Evolutionary conservation across 2,329 filamentous ascomycete genomes (phyloP), one percentile per base, ranked within the genome.

Genomic region (Colletotrichum horii): DNA sequence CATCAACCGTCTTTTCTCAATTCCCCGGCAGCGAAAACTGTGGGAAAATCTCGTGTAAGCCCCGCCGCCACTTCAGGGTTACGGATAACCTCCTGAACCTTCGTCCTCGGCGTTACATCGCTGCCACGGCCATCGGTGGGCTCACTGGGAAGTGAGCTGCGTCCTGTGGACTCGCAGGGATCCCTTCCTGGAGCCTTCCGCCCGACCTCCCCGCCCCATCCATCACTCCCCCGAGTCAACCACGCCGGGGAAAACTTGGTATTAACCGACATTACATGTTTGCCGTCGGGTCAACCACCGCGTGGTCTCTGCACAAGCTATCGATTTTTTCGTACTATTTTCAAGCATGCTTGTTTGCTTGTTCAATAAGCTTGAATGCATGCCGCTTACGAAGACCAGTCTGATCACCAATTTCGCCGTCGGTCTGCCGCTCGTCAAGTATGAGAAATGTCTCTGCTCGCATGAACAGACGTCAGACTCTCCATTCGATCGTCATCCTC

Each of bases 71-170:
- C 68, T 52, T 15, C 24, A 32, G 28, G 26, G 28, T 48, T 48
- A 1, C 24, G 24, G 32, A 61, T 32, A 8, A 38, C 64, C 62
- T 52, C 73, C 69, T 75, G 73, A 67, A 64, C 62, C 66, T 66
- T 48, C 34, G 26, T 34, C 30, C 64, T 60, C 34, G 58, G 34
- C 19, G 69, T 75, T 64, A 75, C 69, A 73, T 75, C 69, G 73
- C 55, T 32, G 43, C 32, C 58, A 73, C 34, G 62, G 64, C 64
- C 52, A 73, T 75, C 74, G 64, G 74, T 69, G 70, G 70, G 48
- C 52, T 65, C 22, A 48, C 43, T 48, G 43, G 43, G 43, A 48
- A 48, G 43, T 48, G 43, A 48, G 22, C 43, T 48, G 43, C 43
- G 43, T 3, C 43, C 43, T 48, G 43, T 48, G 43, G 22, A 9